Percentiles rank a stretch among this genome's conserved stretches.
Evolutionary conservation across 192 early-diverging fungal genomes (phyloP).

Genomic region (Gamsiella multidivaricata): DNA sequence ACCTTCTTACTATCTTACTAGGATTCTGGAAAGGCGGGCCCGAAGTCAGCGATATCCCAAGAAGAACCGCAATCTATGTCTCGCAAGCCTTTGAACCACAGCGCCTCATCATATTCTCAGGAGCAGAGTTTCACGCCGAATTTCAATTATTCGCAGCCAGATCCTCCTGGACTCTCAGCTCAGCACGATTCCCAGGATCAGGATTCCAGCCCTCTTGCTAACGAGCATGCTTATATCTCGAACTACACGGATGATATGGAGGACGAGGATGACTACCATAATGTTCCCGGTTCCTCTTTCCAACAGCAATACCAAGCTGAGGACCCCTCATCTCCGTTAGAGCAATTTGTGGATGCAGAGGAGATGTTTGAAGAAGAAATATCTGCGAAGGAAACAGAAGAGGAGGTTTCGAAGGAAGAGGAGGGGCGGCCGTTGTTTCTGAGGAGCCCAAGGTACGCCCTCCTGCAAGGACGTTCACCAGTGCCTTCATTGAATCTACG

Average conservation of each 20-base stretch:
- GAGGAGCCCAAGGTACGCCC: too few relatives aligned
- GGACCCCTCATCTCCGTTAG: not conserved
- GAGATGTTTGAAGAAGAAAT: not conserved
- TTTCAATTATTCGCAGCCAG: slow-evolving; percentile 1
- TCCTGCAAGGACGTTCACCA: not conserved
- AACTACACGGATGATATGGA: not conserved
- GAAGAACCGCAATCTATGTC: not conserved
- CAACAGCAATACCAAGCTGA: not conserved
- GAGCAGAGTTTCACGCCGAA: slow-evolving; percentile 20
- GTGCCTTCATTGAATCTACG: not conserved
- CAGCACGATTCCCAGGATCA: not conserved
- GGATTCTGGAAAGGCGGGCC: not conserved
- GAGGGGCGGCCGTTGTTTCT: too few relatives aligned
- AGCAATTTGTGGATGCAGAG: not conserved
- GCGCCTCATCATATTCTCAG: slow-evolving; percentile 23
- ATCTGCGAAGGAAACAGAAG: not conserved
- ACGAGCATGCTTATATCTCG: slow-evolving; percentile 1
- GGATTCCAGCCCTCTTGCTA: not conserved
- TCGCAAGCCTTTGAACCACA: not conserved
- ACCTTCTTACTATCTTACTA: too few relatives aligned
- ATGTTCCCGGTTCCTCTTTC: slow-evolving; percentile 3
- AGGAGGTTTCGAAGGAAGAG: not conserved
- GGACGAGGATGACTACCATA: slow-evolving; percentile 7
- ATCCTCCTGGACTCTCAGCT: not conserved
- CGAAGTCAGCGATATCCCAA: not conserved